Conservation (phyloP, 139 green algal genomes). For the Coelastrella sp. region DNA sequence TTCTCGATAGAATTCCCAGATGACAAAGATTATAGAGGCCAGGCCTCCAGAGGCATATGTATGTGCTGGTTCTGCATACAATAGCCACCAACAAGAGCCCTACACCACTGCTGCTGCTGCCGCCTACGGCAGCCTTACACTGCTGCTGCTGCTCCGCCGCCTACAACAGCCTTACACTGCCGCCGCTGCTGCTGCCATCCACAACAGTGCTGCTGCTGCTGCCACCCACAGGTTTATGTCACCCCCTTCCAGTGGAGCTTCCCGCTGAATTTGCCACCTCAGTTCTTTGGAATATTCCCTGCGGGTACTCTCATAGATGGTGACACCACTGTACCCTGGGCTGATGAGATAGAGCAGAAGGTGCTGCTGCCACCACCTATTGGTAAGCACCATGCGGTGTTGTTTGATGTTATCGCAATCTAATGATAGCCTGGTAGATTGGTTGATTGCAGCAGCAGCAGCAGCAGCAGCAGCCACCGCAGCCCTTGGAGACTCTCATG, state of each 20-base stretch:
- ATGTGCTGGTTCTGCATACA: too few relatives aligned
- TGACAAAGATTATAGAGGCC: too few relatives aligned
- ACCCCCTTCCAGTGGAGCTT: constrained; percentile 85
- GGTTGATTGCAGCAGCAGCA: too few relatives aligned
- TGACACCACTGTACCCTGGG: constrained; percentile 72
- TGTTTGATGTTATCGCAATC: background rate
- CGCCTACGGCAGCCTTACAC: too few relatives aligned
- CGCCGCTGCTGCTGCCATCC: too few relatives aligned
- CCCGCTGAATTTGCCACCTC: constrained; percentile 84
- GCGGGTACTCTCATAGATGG: constrained; percentile 53
- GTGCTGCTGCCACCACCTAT: constrained; percentile 73
- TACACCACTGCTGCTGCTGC: too few relatives aligned
- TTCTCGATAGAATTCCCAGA: constrained; percentile 87
- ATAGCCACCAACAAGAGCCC: background rate
- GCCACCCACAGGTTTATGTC: constrained; percentile 63
- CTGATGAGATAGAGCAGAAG: constrained; percentile 86
- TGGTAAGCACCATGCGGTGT: constrained; percentile 49
- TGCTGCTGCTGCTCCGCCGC: background rate
- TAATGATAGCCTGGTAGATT: too few relatives aligned
- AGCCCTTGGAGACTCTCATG: too few relatives aligned
- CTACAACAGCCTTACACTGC: background rate
- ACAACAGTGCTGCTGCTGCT: too few relatives aligned
- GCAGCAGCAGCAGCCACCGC: too few relatives aligned
- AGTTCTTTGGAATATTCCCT: constrained; percentile 93
- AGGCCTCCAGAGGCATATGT: too few relatives aligned